Evolutionary conservation across 2,329 filamentous ascomycete genomes (phyloP), one percentile per base, ranked within the genome.

Genomic region (Ascochyta rabiei): DNA sequence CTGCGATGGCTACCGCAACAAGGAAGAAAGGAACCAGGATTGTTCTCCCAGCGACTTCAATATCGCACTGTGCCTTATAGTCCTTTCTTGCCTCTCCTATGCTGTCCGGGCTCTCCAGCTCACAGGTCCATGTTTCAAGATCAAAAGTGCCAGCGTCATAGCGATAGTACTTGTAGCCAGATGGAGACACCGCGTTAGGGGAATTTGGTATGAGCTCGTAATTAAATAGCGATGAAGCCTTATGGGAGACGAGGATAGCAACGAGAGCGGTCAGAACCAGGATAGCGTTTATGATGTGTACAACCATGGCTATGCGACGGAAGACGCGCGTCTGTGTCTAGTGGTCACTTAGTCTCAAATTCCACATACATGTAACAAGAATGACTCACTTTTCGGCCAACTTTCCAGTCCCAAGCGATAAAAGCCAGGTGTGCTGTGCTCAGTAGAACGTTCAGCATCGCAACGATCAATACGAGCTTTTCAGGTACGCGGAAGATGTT

Each of bases 111-210:
- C 43, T 42, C 53, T 67, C 62, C 9, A 73, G 60, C 18, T 72
- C 68, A 49, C 71, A 75, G 9, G 63, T 56, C 71, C 72, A 75
- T 1, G 70, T 73, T 48, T 74, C 72, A 12, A 75, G 64, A 28
- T 75, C 72, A 44, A 75, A 75, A 21, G 57, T 69, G 39, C 72
- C 72, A 28, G 62, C 56, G 55, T 70, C 65, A 57, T 75, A 75
- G 23, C 68, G 65, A 47, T 60, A 64, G 50, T 60, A 60, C 13
- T 48, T 48, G 6, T 57, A 53, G 2, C 48, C 54, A 15, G 54
- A 51, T 16, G 48, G 44, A 18, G 54, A 53, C 5, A 46, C 28
- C n/a, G 44, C 52, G 16, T 48, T 55, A 1, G 35, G 24, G 30
- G 18, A 49, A 34, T 4, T 44, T 13, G 31, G 66, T 44, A 71